Conservation (phyloP, 2,329 filamentous ascomycete species). For the Neophaeococcomyces mojaviensis region DNA sequence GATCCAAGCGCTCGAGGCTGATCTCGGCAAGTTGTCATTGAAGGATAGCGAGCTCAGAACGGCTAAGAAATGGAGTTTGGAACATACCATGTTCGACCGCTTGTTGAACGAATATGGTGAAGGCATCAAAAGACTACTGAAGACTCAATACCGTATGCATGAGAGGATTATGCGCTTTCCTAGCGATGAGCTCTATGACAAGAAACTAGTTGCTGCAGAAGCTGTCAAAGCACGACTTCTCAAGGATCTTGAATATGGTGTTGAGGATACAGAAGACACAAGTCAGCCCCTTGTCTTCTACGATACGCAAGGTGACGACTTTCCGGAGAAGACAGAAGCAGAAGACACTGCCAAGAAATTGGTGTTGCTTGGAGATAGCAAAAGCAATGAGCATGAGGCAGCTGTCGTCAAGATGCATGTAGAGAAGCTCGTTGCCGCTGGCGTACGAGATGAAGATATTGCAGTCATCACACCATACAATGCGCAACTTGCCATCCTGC, state of each 20-base stretch:
- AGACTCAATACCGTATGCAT: conserved; percentile 97
- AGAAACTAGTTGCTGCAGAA: conserved; percentile 71
- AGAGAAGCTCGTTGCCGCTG: conserved; percentile 61
- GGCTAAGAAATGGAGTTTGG: conserved; percentile 56
- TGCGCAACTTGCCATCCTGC: conserved; percentile 75
- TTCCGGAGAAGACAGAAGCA: conserved; percentile 73
- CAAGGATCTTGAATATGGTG: conserved; percentile 67
- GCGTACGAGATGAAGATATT: conserved; percentile 74
- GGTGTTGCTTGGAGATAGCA: conserved; percentile 62
- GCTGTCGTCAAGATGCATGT: conserved; percentile 74
- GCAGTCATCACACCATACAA: conserved; percentile 96
- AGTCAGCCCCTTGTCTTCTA: conserved; percentile 83
- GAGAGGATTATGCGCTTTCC: conserved; percentile 92
- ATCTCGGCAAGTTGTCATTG: conserved; percentile 31
- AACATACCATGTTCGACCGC: conserved; percentile 88
- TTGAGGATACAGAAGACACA: conserved; percentile 77
- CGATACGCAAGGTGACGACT: conserved; percentile 92
- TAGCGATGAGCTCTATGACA: conserved; percentile 79
- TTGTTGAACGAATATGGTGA: conserved; percentile 73
- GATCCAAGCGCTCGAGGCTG: conserved; percentile 28
- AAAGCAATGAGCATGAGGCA: conserved; percentile 88
- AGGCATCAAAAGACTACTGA: conserved; percentile 86
- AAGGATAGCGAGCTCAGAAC: conserved; percentile 25
- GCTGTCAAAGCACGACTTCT: conserved; percentile 68
- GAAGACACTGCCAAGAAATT: conserved; percentile 42